Evolutionary conservation across 1,139 yeast species (phyloP), one percentile per base, ranked within the genome.

Genomic region (Geotrichum cucujoidarum): DNA sequence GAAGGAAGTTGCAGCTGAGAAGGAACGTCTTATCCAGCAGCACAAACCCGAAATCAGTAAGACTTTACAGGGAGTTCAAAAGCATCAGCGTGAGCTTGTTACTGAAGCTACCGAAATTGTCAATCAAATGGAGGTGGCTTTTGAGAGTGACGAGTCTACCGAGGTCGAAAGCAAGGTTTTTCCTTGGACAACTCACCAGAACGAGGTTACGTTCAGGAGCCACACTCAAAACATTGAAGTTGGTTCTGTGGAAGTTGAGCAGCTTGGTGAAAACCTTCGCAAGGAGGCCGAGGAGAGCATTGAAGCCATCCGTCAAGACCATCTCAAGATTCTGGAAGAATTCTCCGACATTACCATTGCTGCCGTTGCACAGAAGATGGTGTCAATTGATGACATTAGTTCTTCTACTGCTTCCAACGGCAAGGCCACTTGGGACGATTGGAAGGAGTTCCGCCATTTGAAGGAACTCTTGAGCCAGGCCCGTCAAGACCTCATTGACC

Each of bases 371-470:
- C 58, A 66, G 16, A 63, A 61, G 40, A 55, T 62, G 51, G 62
- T 61, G 34, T 42, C 49, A 11, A 31, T 39, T 46, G 57, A 56
- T 29, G 55, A 50, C 32, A 43, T 45, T 48, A 52, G 52, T 46
- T 59, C 48, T 62, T 65, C 39, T 60, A 65, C 57, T 65, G 74
- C 54, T 64, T 76, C 37, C 71, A 75, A 55, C 73, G 42, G 67
- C 72, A 47, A 41, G 14, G 54, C 57, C n/a, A 55, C 57, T 31
- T 83, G 90, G 85, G 63, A 69, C 22, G 78, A 79, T 40, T 84
- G 92, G 90, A 82, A 78, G 60, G 73, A 73, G 53, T 83, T 77
- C 62, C 79, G 80, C 55, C 65, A 66, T 41, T 70, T 81, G 48
- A 85, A 83, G 61, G 79, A 76, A 49, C 63, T 67, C 21, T 65